A percentile compares a stretch with the other conserved stretches of the same genome.
phyloP scores from a whole-genome alignment of 164 flowering plant genomes.

The Kalanchoe fedtschenkoi region DNA sequence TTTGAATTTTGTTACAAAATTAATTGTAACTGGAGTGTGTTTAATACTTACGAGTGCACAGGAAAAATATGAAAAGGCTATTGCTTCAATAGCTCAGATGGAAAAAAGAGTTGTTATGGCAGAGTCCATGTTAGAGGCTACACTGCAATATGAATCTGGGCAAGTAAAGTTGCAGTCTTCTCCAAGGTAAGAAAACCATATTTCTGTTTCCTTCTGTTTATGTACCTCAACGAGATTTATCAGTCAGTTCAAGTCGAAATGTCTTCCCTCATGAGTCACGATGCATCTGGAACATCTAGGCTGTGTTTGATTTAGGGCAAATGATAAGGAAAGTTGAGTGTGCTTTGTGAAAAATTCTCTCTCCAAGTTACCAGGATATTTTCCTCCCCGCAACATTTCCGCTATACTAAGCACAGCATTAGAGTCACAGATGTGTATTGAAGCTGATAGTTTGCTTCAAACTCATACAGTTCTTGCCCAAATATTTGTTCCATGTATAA shows the following conservation, averaged over 20 bases:
- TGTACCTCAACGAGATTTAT: not conserved
- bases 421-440: too few relatives aligned
- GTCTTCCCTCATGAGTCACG: too few relatives aligned
- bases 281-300: not conserved
- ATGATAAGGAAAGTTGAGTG: too few relatives aligned
- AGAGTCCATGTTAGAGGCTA: conserved; percentile 42
- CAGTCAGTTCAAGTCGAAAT: not conserved
- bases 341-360: too few relatives aligned
- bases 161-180: conserved; percentile 27
- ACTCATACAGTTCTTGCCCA: too few relatives aligned
- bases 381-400: too few relatives aligned
- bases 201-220: not conserved
- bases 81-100: conserved; percentile 30
- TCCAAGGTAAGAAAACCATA: conserved; percentile 19
- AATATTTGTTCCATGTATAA: not conserved
- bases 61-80: conserved; percentile 42
- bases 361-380: too few relatives aligned
- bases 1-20: not conserved
- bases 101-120: conserved; percentile 38
- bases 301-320: too few relatives aligned
- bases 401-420: too few relatives aligned
- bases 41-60: conserved; percentile 7
- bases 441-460: too few relatives aligned
- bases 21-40: not conserved
- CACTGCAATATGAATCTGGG: conserved; percentile 36